Base-by-base conservation (phyloP, 2,329 filamentous ascomycete genomes). In the Stemphylium lycopersici region DNA sequence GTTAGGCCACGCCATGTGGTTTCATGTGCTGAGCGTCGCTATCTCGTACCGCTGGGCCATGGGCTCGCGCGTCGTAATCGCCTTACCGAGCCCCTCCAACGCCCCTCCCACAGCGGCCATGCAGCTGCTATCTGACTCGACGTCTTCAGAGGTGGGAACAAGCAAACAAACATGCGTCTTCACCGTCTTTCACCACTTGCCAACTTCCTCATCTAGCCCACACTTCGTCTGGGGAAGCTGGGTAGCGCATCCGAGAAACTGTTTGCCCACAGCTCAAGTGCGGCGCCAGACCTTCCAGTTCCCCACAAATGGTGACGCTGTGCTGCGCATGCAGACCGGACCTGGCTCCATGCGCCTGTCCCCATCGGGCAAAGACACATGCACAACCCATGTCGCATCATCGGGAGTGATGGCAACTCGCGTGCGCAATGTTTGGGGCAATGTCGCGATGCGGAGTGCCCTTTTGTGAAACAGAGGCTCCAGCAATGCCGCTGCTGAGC, bases 251-350 rank as follows among this genome's bases (percentile, higher is more conserved):
- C 70, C 70, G 68, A 54, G 44, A 61, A 52, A 52, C 55, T 56
- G 61, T 61, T 54, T 61, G 64, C 55, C 53, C 52, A 54, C 54
- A 62, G 61, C 43, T 53, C 56, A 57, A 61, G 56, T 55, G 53
- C 42, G 56, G 60, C 62, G 67, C 61, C 52, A 61, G 37, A 67
- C 61, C 52, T 65, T 60, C 59, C 56, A 57, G 61, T 48, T 58
- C 67, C 67, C 70, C 69, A 71, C 68, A 68, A 72, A 68, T 65
- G 66, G 68, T 73, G 71, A 73, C 70, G 69, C 62, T 66, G 62
- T 45, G 55, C 58, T 62, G 60, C 54, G 15, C 63, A 61, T 61
- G 58, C 60, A 59, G 55, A 58, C 55, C 50, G 53, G 54, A 60
- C 53, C 55, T 61, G 52, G 62, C 62, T 59, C 51, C 54, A 65